Evolutionary conservation across 1,284 basidiomycete species (phyloP), one percentile per base, ranked within the genome.

Genomic region (Papiliotrema fonsecae): DNA sequence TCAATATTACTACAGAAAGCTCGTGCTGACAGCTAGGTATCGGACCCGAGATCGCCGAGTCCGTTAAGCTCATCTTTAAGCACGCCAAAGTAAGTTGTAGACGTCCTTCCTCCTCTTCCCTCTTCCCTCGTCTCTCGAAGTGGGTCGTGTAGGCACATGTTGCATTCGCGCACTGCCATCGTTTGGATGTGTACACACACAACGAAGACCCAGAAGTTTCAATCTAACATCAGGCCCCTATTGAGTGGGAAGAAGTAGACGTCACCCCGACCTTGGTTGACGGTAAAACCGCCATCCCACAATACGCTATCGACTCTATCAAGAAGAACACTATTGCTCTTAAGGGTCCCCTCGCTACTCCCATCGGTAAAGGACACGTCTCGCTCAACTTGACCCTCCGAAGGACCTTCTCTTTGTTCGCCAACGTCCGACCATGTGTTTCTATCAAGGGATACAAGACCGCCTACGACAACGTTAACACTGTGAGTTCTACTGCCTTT

Each of bases 391-490:
- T 98, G 76, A 97, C 94, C 36, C 81, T 98, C 49, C 86, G 96
- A 59, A 83, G 94, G 65, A 97, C 94, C 6, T 98, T 99, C 80
- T 89, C 91, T 74, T 83, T 98, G 51, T 99, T 97, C 71, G 96
- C 96, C 69, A 98, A 98, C 73, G 94, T 98, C 62, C 85, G 94
- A 56, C 96, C 94, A 43, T 99, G 96, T 72, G 83, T 85, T 43
- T 97, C 94, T 41, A 90, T 99, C 76, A 78, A 89, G 74, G 96
- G 96, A 39, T 97, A 86, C 81, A 96, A 96, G 79, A 99, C 96
- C 0, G 87, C 93, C 7, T 97, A 99, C 71, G 93, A 97, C 72
- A 86, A 97, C 69, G 96, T 99, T 61, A 88, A 99, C 79, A 94
- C 89, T 24, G 94, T 48, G 31, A 14, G 47, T 48, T 13, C 10